Conservation (phyloP, 768 basidiomycete genomes). For the Hebeloma cylindrosporum region DNA sequence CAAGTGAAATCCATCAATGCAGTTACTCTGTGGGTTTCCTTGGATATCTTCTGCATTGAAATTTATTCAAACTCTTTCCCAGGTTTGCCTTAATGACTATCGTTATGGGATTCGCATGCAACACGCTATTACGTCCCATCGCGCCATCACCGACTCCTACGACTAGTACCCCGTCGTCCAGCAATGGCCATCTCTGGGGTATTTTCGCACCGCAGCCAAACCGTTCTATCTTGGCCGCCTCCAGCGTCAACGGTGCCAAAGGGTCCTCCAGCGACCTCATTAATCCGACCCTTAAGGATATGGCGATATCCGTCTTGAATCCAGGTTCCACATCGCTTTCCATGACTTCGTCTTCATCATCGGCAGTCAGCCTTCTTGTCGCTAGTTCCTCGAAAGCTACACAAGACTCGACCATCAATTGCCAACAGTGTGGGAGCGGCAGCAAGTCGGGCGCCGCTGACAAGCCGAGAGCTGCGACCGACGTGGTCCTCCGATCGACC, state of each 20-base stretch:
- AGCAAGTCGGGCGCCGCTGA: constrained; percentile 14
- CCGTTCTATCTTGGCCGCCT: constrained; percentile 32
- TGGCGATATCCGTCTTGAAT: constrained; percentile 51
- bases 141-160: constrained; percentile 36
- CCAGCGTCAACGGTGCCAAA: constrained; percentile 23
- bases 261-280: constrained; percentile 32
- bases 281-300: constrained; percentile 46
- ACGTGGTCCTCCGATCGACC: constrained; percentile 24
- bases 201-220: constrained; percentile 41
- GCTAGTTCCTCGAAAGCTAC: constrained; percentile 16
- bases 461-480: constrained; percentile 22
- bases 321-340: constrained; percentile 47
- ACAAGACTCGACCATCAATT: constrained; percentile 18
- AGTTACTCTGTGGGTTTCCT: constrained; percentile 59
- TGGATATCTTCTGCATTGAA: constrained; percentile 7
- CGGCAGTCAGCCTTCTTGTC: constrained; percentile 26
- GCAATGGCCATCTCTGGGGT: constrained; percentile 36
- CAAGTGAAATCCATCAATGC: constrained; percentile 55
- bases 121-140: constrained; percentile 43
- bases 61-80: constrained; percentile 9
- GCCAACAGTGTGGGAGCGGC: constrained; percentile 13
- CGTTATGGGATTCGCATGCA: constrained; percentile 61
- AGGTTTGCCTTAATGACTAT: constrained; percentile 72
- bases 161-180: constrained; percentile 24
- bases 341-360: constrained; percentile 25